These are phyloP conservation scores for Tylopilus sp. DNA, from an alignment of 768 basidiomycete genomes.

Conservation along the genomic window DNA sequence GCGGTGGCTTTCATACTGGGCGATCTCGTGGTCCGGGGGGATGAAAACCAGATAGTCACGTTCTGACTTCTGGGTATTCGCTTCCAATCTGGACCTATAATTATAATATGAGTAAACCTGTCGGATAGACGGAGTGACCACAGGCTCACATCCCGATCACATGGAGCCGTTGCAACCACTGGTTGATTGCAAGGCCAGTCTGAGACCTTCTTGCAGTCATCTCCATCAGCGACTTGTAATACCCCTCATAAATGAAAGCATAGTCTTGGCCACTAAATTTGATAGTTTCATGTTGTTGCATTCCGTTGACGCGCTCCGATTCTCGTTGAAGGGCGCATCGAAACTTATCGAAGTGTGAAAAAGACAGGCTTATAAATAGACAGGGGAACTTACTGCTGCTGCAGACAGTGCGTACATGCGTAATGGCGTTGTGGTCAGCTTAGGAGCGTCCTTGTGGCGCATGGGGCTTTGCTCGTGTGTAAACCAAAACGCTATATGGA, in stretches of 20 bases:
- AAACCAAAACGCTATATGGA: background rate
- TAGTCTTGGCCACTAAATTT: background rate
- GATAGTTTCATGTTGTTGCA: background rate
- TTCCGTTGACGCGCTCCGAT: background rate
- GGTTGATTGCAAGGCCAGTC: no score
- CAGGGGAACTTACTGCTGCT: background rate
- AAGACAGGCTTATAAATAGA: background rate
- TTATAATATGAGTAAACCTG: no score
- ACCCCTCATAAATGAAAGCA: background rate
- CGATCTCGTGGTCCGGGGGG: no score
- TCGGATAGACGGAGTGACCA: no score
- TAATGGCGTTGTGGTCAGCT: background rate
- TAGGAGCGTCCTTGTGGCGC: background rate
- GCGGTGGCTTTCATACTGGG: no score
- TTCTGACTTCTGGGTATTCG: no score
- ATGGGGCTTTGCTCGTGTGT: background rate
- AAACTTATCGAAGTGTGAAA: background rate
- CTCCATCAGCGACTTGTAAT: background rate
- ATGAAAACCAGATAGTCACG: no score
- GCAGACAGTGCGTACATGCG: background rate
- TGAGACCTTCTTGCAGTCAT: no score
- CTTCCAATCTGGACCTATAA: no score
- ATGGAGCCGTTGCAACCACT: no score
- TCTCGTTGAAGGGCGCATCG: background rate
- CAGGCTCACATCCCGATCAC: no score